Base-by-base conservation (phyloP, 495 filamentous ascomycete species). In the Xylaria scruposa region DNA sequence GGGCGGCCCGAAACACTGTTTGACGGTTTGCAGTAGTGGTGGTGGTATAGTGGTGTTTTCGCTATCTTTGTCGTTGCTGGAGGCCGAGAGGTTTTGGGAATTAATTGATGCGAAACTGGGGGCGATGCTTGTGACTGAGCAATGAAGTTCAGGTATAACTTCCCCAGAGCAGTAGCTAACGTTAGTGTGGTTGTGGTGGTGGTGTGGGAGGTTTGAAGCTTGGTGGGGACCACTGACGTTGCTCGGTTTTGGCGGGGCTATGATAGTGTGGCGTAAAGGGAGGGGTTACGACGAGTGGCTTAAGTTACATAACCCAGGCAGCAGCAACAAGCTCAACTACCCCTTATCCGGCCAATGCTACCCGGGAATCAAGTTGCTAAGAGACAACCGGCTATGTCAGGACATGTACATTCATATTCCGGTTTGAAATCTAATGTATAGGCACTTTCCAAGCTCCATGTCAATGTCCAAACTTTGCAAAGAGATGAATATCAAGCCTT, bases 181-280 rank as follows among this genome's bases (percentile, higher is more conserved):
- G 47, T 29, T 38, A 31, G 54, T 26, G 26, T 21, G n/a, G 36
- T 29, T 19, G 53, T 58, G 38, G 38, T 60, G 33, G 40, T 46
- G 67, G 19, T 59, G 51, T 26, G 40, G 56, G 38, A 47, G 67
- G 26, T 66, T 42, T 42, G 63, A 51, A 47, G 63, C 42, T 59
- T 60, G 31, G 67, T 46, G 38, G 36, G 67, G 67, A 31, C 54
- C 54, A 61, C 58, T 70, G 67, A 70, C 67, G 67, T 70, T 70
- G 67, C 54, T 70, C 49, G 6, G 29, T 56, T 51, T 8, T 56
- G 36, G 65, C 65, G 65, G 65, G 65, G 65, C 49, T 2, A 10
- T 12, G 24, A 13, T 26, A 4, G 21, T 64, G 61, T 64, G 61
- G 61, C 61, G 42, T 64, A 64, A 21, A 36, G 15, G 56, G 56